Evolutionary conservation across 352 stramenopile genomes (phyloP).

Genomic region (Globisporangium polare): DNA sequence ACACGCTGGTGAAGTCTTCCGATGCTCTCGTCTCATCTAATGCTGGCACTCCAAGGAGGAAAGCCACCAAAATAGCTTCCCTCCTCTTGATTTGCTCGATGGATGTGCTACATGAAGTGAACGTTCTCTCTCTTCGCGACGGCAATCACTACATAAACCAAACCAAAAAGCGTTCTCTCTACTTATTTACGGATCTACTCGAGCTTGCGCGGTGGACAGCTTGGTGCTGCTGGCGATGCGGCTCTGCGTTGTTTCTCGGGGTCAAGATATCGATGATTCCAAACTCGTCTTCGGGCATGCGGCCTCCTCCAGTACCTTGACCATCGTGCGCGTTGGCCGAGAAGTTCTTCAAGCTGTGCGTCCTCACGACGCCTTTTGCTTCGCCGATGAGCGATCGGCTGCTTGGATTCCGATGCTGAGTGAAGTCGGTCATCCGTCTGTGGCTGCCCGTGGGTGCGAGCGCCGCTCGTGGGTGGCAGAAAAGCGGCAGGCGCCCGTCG

Average conservation of each 20-base stretch:
- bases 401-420: constrained; percentile 5
- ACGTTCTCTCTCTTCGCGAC: no score
- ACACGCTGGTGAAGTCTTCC: no score
- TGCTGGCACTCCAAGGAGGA: background rate
- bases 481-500: constrained; percentile 32
- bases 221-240: background rate
- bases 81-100: background rate
- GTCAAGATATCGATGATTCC: constrained; percentile 21
- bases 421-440: constrained; percentile 29
- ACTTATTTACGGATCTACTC: constrained; percentile 6
- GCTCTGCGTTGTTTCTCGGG: background rate
- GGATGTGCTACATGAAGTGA: background rate
- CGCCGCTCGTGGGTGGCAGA: constrained; percentile 18
- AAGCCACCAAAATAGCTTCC: background rate
- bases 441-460: background rate
- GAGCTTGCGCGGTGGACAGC: background rate
- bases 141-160: background rate
- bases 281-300: constrained; percentile 23
- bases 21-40: background rate
- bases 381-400: background rate
- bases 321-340: background rate
- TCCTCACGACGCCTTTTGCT: background rate
- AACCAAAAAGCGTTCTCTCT: background rate
- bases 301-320: background rate
- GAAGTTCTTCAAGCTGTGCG: constrained; percentile 17